phyloP scores from a whole-genome alignment of 805 yeast genomes.

The Pichia scutulata region DNA sequence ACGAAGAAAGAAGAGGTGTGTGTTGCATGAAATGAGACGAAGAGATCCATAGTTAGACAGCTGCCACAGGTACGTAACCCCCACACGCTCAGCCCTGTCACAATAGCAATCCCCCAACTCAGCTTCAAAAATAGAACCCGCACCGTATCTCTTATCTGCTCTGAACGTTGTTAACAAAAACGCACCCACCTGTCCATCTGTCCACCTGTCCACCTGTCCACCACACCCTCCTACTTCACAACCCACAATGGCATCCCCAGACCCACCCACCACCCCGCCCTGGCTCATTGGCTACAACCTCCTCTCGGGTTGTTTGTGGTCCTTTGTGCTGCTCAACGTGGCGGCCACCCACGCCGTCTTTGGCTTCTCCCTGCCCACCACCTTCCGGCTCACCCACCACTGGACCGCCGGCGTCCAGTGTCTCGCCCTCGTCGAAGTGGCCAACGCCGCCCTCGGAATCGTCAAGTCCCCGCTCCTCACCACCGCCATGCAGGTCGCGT shows the following conservation, averaged over 20 bases:
- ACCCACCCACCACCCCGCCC: slow-evolving; percentile 14
- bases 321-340: slow-evolving; percentile 25
- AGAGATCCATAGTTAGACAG: no score
- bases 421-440: slow-evolving; percentile 71
- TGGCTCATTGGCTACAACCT: slow-evolving; percentile 29
- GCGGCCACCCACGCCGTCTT: slow-evolving; percentile 15
- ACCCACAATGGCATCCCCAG: not conserved
- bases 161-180: no score
- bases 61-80: no score
- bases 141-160: no score
- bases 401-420: slow-evolving; percentile 65
- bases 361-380: slow-evolving; percentile 46
- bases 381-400: slow-evolving; percentile 47
- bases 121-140: no score
- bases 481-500: slow-evolving; percentile 79
- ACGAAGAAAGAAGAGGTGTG: not conserved
- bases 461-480: slow-evolving; percentile 83
- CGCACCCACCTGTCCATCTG: not conserved
- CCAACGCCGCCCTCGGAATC: slow-evolving; percentile 68
- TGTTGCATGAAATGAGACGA: no score
- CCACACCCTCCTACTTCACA: not conserved
- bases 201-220: not conserved
- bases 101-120: no score
- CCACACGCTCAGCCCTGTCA: no score
- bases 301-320: slow-evolving; percentile 28